Conservation (phyloP, 139 green algal species). For the Asterochloris erici region DNA sequence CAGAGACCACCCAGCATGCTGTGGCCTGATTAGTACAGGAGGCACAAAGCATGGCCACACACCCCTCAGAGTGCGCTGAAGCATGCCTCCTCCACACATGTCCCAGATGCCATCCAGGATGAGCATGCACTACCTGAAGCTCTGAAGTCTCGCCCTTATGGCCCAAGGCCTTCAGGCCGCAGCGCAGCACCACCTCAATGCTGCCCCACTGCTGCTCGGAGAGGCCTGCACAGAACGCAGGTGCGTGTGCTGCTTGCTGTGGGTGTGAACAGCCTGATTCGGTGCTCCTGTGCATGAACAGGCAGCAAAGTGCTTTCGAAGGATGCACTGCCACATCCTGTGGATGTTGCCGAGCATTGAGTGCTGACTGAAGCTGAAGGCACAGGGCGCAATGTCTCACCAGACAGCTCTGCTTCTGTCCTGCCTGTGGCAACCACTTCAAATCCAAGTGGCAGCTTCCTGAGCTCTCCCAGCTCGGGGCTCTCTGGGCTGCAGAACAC, state of each 20-base stretch:
- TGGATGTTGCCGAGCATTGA: not conserved
- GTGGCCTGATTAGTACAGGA: not conserved
- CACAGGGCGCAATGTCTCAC: not conserved
- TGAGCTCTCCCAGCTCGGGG: slow-evolving; percentile 46
- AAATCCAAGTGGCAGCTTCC: slow-evolving; percentile 34
- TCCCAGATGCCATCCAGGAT: not conserved
- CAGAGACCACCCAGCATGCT: not conserved
- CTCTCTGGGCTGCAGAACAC: slow-evolving; percentile 37
- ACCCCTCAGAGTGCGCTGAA: not conserved
- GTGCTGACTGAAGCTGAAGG: not conserved
- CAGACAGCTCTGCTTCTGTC: slow-evolving; percentile 21
- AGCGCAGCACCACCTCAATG: slow-evolving; percentile 55
- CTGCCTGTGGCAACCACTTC: slow-evolving; percentile 31
- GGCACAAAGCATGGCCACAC: not conserved
- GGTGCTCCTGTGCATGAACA: too few relatives aligned
- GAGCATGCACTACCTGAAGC: slow-evolving; percentile 35
- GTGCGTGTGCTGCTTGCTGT: too few relatives aligned
- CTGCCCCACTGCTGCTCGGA: slow-evolving; percentile 37
- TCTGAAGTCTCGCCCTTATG: slow-evolving; percentile 40
- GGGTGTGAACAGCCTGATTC: too few relatives aligned
- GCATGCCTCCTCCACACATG: not conserved
- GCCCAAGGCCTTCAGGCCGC: slow-evolving; percentile 34
- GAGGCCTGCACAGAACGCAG: slow-evolving; percentile 10
- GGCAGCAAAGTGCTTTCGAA: too few relatives aligned
- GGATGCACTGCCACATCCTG: not conserved